Evolutionary conservation across 2,329 filamentous ascomycete species (phyloP), one percentile per base, ranked within the genome.

Genomic region (Pseudocercospora fuligena): DNA sequence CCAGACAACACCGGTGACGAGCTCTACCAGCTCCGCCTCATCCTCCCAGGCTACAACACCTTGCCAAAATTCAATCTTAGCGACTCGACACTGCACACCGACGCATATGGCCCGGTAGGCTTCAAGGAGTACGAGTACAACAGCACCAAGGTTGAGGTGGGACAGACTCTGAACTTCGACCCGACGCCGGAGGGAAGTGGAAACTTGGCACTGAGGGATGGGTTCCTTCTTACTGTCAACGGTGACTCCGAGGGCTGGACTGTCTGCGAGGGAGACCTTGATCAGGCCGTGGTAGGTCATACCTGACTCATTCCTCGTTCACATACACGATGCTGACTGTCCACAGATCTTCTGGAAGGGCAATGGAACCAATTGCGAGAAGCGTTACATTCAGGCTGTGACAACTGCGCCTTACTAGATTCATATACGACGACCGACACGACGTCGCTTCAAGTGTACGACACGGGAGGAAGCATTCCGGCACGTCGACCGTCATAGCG

Each of bases 311-410:
- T 12, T n/a, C 56, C 12, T 27, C 40, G 40, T 43, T 40, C 14
- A 11, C 31, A 16, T 8, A 21, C 33, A 29, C 33, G 53, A 11
- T 60, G 21, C 51, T 60, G 46, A 54, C 23, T 36, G 23, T 21
- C 8, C 33, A 19, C 53, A 78, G 77, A 73, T 78, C 40, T 76
- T 70, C 33, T 82, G 78, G 78, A 79, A 78, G 68, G 79, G 78
- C 4, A 74, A 70, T 43, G 77, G 70, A 61, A 60, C 65, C 27
- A 75, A 71, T n/a, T 82, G 80, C 61, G 69, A 61, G 16, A 69
- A 67, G 51, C 79, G 78, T 6, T 81, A 75, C 72, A 69, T 82
- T 29, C 79, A 81, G 64, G 80, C 78, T 53, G 80, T 80, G 19
- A 66, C 53, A 19, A 70, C 72, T 47, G 72, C 78, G 49, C 80